phyloP scores from a whole-genome alignment of 257 asterid genomes.

The Gardenia jasminoides region DNA sequence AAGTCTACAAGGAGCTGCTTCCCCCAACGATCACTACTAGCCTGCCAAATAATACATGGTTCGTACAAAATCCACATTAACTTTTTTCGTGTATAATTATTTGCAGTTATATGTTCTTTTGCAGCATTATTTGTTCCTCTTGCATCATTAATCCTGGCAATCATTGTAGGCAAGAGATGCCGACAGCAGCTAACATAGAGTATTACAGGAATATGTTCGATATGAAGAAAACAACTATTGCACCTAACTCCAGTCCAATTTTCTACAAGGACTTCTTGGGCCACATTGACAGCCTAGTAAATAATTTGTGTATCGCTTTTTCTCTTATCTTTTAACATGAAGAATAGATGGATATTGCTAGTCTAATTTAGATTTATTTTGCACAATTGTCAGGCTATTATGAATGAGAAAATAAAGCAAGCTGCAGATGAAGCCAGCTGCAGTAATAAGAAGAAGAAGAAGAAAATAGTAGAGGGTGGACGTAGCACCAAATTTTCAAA shows the following conservation, averaged over 20 bases:
- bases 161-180: too few relatives aligned
- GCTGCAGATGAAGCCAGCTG: neutral
- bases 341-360: neutral
- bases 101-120: too few relatives aligned
- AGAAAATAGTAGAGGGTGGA: slow-evolving; percentile 4
- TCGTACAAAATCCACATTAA: neutral
- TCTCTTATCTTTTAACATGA: neutral
- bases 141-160: too few relatives aligned
- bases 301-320: neutral
- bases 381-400: neutral
- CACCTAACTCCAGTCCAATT: too few relatives aligned
- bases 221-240: too few relatives aligned
- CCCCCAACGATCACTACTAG: neutral
- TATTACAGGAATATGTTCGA: slow-evolving; percentile 14
- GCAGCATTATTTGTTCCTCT: too few relatives aligned
- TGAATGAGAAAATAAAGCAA: slow-evolving; percentile 3
- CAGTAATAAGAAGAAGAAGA: slow-evolving; percentile 8
- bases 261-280: slow-evolving; percentile 32
- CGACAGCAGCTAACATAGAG: slow-evolving; percentile 11
- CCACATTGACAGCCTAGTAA: slow-evolving; percentile 20
- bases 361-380: too few relatives aligned
- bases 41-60: slow-evolving; percentile 17
- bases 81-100: neutral
- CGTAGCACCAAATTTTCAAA: neutral
- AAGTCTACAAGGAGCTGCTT: neutral